Conservation (phyloP, 768 basidiomycete species). For the Hortiboletus flavorubellus region DNA sequence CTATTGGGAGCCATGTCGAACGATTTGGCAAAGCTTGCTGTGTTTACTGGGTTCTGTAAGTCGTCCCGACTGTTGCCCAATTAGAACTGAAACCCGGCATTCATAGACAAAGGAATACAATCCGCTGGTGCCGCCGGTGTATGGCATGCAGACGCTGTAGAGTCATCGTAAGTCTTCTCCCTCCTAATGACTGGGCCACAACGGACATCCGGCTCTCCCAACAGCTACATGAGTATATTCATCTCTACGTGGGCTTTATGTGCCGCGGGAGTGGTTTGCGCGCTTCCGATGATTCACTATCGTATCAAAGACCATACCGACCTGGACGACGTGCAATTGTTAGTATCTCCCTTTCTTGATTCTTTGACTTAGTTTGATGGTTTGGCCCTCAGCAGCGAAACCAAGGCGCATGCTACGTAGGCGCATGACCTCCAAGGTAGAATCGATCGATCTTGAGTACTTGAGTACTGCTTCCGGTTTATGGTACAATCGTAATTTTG, state of each 20-base stretch:
- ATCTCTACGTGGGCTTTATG: slow-evolving; percentile 73
- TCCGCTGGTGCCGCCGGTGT: slow-evolving; percentile 71
- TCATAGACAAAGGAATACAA: slow-evolving; percentile 66
- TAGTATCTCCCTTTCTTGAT: slow-evolving; percentile 3
- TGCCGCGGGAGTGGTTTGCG: slow-evolving; percentile 57
- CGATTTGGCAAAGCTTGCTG: slow-evolving; percentile 72
- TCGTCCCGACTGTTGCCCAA: slow-evolving; percentile 9
- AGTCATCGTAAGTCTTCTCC: slow-evolving; percentile 49
- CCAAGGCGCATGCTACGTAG: not conserved
- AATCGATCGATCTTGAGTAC: not conserved
- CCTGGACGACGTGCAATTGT: slow-evolving; percentile 51
- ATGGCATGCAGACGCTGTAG: slow-evolving; percentile 67
- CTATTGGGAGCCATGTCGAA: slow-evolving; percentile 86
- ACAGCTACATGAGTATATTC: slow-evolving; percentile 65
- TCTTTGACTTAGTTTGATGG: not conserved
- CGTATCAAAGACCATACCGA: slow-evolving; percentile 64
- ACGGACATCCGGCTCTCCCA: not conserved
- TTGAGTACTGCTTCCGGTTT: not conserved
- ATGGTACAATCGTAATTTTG: not conserved
- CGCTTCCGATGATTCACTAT: slow-evolving; percentile 71
- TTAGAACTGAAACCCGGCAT: slow-evolving; percentile 1
- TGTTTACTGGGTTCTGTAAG: slow-evolving; percentile 81
- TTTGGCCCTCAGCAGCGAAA: slow-evolving; percentile 11
- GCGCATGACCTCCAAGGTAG: not conserved
- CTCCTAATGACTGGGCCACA: not conserved